Evolutionary conservation across 257 asterid species (phyloP).

Genomic region (Striga asiatica): DNA sequence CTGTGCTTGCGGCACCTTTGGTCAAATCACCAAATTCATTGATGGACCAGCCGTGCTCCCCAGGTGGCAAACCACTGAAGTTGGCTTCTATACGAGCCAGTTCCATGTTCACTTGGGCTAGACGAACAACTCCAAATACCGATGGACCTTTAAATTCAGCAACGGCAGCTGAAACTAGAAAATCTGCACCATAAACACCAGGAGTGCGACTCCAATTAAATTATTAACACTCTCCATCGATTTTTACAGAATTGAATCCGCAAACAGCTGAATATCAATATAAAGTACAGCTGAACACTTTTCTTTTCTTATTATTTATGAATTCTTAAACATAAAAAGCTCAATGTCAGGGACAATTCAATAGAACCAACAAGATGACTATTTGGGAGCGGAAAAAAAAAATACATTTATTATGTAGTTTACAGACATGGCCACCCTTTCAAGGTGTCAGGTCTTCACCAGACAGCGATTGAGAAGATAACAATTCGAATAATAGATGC

Average conservation of each 20-base stretch:
- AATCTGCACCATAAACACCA: constrained; percentile 41
- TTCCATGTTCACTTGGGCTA: constrained; percentile 89
- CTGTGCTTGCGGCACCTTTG: constrained; percentile 82
- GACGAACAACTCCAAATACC: constrained; percentile 74
- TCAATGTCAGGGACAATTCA: no score
- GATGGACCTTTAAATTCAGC: constrained; percentile 87
- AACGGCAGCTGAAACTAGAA: constrained; percentile 80
- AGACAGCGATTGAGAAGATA: not conserved
- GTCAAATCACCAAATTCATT: constrained; percentile 90
- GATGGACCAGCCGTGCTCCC: constrained; percentile 81
- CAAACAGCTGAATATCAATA: not conserved
- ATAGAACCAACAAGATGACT: not conserved
- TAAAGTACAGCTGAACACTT: no score
- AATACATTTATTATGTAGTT: not conserved
- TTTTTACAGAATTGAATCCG: not conserved
- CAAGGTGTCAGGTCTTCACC: not conserved
- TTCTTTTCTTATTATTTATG: no score
- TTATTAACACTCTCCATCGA: no score
- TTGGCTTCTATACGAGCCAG: constrained; percentile 78
- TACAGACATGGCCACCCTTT: not conserved
- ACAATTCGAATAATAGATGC: not conserved
- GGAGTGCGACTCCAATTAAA: no score
- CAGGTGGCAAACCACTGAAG: constrained; percentile 81
- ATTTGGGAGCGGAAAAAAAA: not conserved
- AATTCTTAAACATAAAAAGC: no score